phyloP scores from a whole-genome alignment of 805 yeast species.

The Kodamaea jinghongensis region DNA sequence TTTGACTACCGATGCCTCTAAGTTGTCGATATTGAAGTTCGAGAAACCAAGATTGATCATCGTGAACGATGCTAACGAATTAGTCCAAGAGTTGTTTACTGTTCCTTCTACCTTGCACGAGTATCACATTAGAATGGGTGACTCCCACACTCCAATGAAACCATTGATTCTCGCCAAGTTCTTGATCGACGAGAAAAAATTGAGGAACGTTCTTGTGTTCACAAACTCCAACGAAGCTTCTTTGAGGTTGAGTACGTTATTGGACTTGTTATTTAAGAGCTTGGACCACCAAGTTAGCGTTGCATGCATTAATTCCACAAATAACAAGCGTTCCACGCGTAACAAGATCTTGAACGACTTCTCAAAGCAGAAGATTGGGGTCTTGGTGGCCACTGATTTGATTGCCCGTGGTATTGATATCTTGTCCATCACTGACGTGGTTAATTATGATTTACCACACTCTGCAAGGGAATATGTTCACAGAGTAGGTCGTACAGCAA shows the following conservation, averaged over 20 bases:
- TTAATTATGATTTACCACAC: conserved; percentile 88
- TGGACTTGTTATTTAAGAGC: conserved; percentile 40
- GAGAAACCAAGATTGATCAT: conserved; percentile 70
- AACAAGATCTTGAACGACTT: conserved; percentile 59
- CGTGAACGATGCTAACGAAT: conserved; percentile 54
- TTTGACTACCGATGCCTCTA: conserved; percentile 88
- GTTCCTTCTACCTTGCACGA: conserved; percentile 56
- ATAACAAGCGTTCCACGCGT: conserved; percentile 49
- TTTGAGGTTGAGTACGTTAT: conserved; percentile 67
- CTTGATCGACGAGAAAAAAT: conserved; percentile 33
- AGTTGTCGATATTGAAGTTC: conserved; percentile 68
- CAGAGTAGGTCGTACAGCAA: conserved; percentile 94
- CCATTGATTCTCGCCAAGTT: conserved; percentile 71
- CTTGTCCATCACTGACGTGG: conserved; percentile 62
- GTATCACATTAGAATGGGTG: conserved; percentile 38
- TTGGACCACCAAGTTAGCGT: conserved; percentile 19
- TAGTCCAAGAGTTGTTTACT: conserved; percentile 56
- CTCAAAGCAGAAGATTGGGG: conserved; percentile 46
- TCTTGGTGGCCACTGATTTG: conserved; percentile 80
- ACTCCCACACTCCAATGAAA: conserved; percentile 48
- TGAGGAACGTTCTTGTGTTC: conserved; percentile 53
- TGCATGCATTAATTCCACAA: conserved; percentile 57
- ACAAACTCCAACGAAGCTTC: conserved; percentile 83
- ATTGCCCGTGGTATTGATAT: conserved; percentile 96
- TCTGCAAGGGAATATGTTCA: conserved; percentile 92